Percentiles rank a stretch among this genome's conserved stretches.
Evolutionary conservation across 1,139 yeast species (phyloP).

Genomic region (Insectozyma bohioensis): DNA sequence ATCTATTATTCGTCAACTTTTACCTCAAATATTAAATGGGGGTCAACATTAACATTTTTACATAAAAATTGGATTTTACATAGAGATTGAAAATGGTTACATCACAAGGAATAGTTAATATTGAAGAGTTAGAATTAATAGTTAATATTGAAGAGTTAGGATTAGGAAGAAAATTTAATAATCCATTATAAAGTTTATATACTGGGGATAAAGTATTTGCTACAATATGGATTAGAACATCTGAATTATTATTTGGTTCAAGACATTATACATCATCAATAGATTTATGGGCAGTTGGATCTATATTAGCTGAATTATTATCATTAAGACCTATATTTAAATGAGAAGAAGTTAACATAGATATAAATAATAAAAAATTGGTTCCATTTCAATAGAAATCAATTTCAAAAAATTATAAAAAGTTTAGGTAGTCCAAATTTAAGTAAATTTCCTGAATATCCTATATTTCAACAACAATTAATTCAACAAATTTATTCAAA

Average conservation of each 20-base stretch:
- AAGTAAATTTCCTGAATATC: constrained; percentile 80
- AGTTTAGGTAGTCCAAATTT: constrained; percentile 93
- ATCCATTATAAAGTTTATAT: constrained; percentile 84
- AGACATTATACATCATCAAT: constrained; percentile 94
- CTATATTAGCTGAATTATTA: constrained; percentile 88
- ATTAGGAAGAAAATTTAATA: constrained; percentile 84
- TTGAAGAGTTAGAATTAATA: no score
- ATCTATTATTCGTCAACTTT: no score
- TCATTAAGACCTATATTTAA: constrained; percentile 91
- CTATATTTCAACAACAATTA: constrained; percentile 57
- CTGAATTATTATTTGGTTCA: constrained; percentile 86
- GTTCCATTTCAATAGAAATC: constrained; percentile 96
- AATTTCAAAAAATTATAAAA: no score
- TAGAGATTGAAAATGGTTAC: constrained; percentile 93
- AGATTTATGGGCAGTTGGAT: constrained; percentile 97
- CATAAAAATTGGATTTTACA: constrained; percentile 95
- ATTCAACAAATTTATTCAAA: constrained; percentile 56
- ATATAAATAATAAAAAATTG: constrained; percentile 71
- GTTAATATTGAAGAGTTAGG: constrained; percentile 98
- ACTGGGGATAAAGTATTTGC: constrained; percentile 97
- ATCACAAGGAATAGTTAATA: constrained; percentile 77
- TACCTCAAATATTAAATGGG: constrained; percentile 90
- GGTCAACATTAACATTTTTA: constrained; percentile 80
- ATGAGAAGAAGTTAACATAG: constrained; percentile 97
- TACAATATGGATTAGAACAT: constrained; percentile 97